Evolutionary conservation across 192 early-diverging fungal species (phyloP).

Genomic region (Linnemannia zychae): DNA sequence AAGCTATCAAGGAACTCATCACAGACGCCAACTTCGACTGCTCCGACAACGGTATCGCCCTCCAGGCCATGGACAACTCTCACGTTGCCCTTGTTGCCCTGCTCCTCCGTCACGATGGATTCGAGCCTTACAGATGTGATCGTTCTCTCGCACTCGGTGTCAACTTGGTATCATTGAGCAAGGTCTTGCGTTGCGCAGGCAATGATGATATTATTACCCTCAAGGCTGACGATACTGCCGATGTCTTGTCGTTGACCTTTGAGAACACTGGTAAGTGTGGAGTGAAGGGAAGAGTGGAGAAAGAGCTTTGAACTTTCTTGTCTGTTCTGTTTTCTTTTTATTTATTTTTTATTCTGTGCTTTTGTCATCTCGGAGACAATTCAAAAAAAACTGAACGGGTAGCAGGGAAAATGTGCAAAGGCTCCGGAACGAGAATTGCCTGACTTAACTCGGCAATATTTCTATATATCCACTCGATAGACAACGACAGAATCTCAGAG

Average conservation of each 20-base stretch:
- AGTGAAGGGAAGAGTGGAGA: too few relatives aligned
- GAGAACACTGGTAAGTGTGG: conserved; percentile 70
- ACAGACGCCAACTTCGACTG: conserved; percentile 98
- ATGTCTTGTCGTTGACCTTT: conserved; percentile 83
- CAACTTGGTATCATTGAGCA: conserved; percentile 86
- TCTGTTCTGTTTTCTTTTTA: neutral
- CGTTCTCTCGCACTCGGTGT: conserved; percentile 92
- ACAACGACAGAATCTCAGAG: conserved; percentile 82
- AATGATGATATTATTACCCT: conserved; percentile 94
- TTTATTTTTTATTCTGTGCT: neutral
- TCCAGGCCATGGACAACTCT: conserved; percentile 99
- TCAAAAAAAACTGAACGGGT: neutral
- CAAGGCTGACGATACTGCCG: conserved; percentile 88
- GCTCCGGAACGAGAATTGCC: neutral
- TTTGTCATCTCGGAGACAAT: neutral
- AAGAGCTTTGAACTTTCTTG: neutral
- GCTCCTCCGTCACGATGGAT: conserved; percentile 83
- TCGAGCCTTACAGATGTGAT: conserved; percentile 93
- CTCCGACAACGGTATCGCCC: conserved; percentile 91
- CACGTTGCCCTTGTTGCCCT: conserved; percentile 96
- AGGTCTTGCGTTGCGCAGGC: conserved; percentile 94
- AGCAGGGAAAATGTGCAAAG: neutral
- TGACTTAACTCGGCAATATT: neutral
- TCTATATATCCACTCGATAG: conserved; percentile 1
- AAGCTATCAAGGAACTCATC: conserved; percentile 98